Evolutionary conservation across 805 yeast genomes (phyloP), one percentile per base, ranked within the genome.

Genomic region (Kodamaea jinghongensis): DNA sequence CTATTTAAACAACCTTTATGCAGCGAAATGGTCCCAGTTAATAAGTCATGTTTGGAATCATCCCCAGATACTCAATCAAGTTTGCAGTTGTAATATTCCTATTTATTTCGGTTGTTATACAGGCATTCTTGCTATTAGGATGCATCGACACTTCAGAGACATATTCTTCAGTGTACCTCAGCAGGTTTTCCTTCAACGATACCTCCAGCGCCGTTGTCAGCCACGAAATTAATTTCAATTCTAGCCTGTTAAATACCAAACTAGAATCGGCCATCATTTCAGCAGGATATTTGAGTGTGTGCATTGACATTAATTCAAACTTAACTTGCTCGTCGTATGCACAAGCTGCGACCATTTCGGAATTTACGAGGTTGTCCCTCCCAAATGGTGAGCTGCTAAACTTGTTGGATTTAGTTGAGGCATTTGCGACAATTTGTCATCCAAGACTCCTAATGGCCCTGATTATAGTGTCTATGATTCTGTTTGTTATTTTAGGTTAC

Each of bases 221-320:
- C 33, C 8, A 17, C 28, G n/a, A 34, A 12, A 3, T 50, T 70
- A 0, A 64, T 36, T 7, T 27, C 14, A 25, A 62, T 2, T 51
- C 73, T 6, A 20, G 23, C 23, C 5, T 6, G 10, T 22, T 17
- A 10, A 30, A 11, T 11, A 23, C 13, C 28, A 31, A 13, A 8
- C 17, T 20, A 11, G 20, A 31, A 15, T 58, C 71, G 9, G 52
- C 59, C 3, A 62, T 81, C 4, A 70, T 82, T 3, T 65, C 64
- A 31, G 70, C 78, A 7, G 83, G 83, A 6, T 80, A 79, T 48
- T 48, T 78, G 48, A 79, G 81, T 1, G 58, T 79, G 17, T 83
- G 89, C 53, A 57, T 79, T 4, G 65, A 65, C 5, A 43, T 62
- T 1, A 51, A 55, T 17, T 60, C 58, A 11, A 43, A 51, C 3